Percentiles rank a stretch among this genome's conserved stretches.
These are phyloP conservation scores for Trametes cingulata DNA, from an alignment of 768 basidiomycete species.

Conservation along the genomic window DNA sequence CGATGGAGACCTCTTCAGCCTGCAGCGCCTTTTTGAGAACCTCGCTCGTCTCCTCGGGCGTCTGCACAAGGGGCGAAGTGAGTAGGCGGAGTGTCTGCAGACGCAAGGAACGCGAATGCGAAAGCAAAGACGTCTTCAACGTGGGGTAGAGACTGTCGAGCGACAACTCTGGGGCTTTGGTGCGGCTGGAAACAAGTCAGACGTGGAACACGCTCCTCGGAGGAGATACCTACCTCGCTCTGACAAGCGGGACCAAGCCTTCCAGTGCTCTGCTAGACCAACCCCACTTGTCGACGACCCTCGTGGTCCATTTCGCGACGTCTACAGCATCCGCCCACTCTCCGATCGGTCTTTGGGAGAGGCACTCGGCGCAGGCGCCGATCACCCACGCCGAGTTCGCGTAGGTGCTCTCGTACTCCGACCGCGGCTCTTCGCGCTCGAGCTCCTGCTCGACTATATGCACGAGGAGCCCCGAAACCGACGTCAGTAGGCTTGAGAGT, in stretches of 20 bases:
- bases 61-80: slow-evolving; percentile 48
- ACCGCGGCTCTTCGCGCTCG: slow-evolving; percentile 25
- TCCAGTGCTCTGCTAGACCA: slow-evolving; percentile 58
- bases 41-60: slow-evolving; percentile 46
- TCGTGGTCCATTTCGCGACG: slow-evolving; percentile 48
- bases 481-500: slow-evolving; percentile 53
- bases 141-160: slow-evolving; percentile 53
- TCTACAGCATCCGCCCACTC: slow-evolving; percentile 55
- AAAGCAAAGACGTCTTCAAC: slow-evolving; percentile 60
- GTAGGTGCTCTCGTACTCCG: slow-evolving; percentile 34
- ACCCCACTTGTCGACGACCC: slow-evolving; percentile 51
- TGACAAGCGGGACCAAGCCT: slow-evolving; percentile 51
- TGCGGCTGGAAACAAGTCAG: background rate
- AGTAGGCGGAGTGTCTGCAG: slow-evolving; percentile 66
- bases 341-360: slow-evolving; percentile 43
- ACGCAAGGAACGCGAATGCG: slow-evolving; percentile 70
- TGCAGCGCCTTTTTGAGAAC: slow-evolving; percentile 68
- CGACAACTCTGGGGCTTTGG: slow-evolving; percentile 18
- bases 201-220: too few species aligned
- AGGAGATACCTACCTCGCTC: slow-evolving; percentile 42
- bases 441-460: slow-evolving; percentile 47
- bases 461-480: slow-evolving; percentile 42
- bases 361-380: slow-evolving; percentile 56
- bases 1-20: slow-evolving; percentile 79
- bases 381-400: slow-evolving; percentile 56